Base-by-base conservation (phyloP, 2,329 filamentous ascomycete genomes). In the Penicillium sp. region DNA sequence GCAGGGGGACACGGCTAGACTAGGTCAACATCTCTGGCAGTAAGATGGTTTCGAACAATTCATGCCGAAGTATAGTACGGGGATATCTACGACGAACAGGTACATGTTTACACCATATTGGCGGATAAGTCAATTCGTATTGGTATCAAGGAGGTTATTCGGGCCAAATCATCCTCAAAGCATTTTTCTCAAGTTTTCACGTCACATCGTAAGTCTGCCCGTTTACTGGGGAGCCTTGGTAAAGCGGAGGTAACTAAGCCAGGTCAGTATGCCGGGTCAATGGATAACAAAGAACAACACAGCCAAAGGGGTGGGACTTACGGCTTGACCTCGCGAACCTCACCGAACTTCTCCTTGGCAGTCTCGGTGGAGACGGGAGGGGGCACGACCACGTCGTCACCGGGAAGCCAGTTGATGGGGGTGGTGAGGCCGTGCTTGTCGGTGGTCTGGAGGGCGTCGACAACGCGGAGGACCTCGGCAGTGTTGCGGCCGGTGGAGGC, bases 301-400 rank as follows among this genome's bases (percentile, higher is more conserved):
- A n/a, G n/a, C n/a, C n/a, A n/a, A n/a, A n/a, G n/a, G n/a, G 25
- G 19, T 8, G 26, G 17, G 17, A 57, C 58, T 53, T 61, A 81
- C 54, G 77, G 77, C 72, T 79, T 81, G 36, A 81, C 68, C 64
- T 79, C 76, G 53, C 72, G 68, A 23, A 83, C 71, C 43, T 91
- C 77, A 48, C 87, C 87, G 77, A 94, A 95, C 62, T 94, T 82
- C 71, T 84, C 81, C 78, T 83, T 84, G 62, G 89, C 90, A 72
- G 93, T 84, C 67, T 87, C 86, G 48, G 87, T 89, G 65, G 80
- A 84, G 64, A 95, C 81, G 47, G 75, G 76, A 32, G 89, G 87
- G 63, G 89, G 87, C 49, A 96, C 86, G 63, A 96, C 94, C 55
- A 95, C 90, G 65, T 96, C 89, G 60, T 94, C 85, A 39, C 89